Conservation (phyloP, 805 yeast species). For the Ogataea neopini region DNA sequence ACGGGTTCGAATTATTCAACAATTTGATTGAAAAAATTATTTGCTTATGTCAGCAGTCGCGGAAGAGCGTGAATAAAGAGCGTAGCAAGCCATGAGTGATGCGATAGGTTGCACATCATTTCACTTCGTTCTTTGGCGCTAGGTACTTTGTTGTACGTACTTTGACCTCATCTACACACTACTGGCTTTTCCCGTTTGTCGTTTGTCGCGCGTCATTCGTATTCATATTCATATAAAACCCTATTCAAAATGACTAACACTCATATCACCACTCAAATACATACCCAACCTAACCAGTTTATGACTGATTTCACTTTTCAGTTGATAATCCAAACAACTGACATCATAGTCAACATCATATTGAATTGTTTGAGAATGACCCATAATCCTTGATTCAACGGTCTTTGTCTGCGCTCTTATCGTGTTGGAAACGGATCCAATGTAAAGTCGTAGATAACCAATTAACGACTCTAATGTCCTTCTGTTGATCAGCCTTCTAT, state of each 20-base stretch:
- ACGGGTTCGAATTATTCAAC: too few relatives aligned
- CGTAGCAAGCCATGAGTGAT: too few relatives aligned
- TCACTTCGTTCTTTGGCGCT: too few relatives aligned
- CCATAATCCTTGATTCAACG: background rate
- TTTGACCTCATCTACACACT: too few relatives aligned
- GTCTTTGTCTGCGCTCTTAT: background rate
- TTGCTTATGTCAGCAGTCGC: too few relatives aligned
- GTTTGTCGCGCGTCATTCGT: too few relatives aligned
- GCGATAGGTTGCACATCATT: too few relatives aligned
- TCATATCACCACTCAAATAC: conserved; percentile 32
- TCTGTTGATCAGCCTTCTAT: conserved; percentile 12
- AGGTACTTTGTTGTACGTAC: too few relatives aligned
- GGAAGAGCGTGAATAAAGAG: too few relatives aligned
- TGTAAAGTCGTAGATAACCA: conserved; percentile 26
- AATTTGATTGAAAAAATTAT: too few relatives aligned
- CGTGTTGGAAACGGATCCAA: conserved; percentile 21
- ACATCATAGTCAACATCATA: conserved; percentile 24
- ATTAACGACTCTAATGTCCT: conserved; percentile 24
- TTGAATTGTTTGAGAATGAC: conserved; percentile 5
- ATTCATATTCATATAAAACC: too few relatives aligned
- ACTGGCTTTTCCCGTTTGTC: too few relatives aligned
- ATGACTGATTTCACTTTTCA: conserved; percentile 34
- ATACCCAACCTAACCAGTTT: conserved; percentile 30
- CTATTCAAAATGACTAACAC: conserved; percentile 7
- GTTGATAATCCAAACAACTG: conserved; percentile 27